phyloP scores from a whole-genome alignment of 441 rosid genomes.

The Iberis amara region DNA sequence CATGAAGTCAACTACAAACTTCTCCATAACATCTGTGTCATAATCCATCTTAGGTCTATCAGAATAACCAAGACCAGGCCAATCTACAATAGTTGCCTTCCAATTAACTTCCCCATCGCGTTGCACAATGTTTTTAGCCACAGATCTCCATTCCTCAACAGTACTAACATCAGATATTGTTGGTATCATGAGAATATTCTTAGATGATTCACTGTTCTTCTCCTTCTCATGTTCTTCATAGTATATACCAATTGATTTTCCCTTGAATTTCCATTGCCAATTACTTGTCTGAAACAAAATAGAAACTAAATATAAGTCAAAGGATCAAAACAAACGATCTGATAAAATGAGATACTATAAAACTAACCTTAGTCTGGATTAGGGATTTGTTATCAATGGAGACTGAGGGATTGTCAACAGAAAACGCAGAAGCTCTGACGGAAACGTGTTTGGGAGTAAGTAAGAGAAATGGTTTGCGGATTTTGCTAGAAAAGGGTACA shows the following conservation, averaged over 20 bases:
- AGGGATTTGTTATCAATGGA: slow-evolving; percentile 34
- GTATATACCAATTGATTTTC: slow-evolving; percentile 47
- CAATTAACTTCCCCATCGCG: slow-evolving; percentile 28
- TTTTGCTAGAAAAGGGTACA: slow-evolving; percentile 33
- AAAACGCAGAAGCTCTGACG: slow-evolving; percentile 50
- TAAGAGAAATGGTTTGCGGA: slow-evolving; percentile 28
- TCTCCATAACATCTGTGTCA: slow-evolving; percentile 78
- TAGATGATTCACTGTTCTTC: slow-evolving; percentile 39
- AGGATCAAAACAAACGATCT: slow-evolving; percentile 19
- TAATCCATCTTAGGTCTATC: slow-evolving; percentile 60
- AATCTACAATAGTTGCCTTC: slow-evolving; percentile 59
- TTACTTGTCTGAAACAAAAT: slow-evolving; percentile 46
- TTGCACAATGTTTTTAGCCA: slow-evolving; percentile 59
- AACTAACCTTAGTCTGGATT: slow-evolving; percentile 43
- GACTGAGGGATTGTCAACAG: slow-evolving; percentile 36
- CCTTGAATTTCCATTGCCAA: slow-evolving; percentile 82
- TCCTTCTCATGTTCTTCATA: slow-evolving; percentile 64
- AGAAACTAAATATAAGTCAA: slow-evolving; percentile 6
- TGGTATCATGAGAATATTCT: slow-evolving; percentile 71
- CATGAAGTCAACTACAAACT: slow-evolving; percentile 69
- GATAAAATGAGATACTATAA: slow-evolving; percentile 2
- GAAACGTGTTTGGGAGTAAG: slow-evolving; percentile 35
- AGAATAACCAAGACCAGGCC: slow-evolving; percentile 78
- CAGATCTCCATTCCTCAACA: slow-evolving; percentile 88
- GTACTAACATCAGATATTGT: slow-evolving; percentile 95